These are phyloP conservation scores for Pilatotrama ljubarskyi DNA, from an alignment of 768 basidiomycete species.

Conservation along the genomic window DNA sequence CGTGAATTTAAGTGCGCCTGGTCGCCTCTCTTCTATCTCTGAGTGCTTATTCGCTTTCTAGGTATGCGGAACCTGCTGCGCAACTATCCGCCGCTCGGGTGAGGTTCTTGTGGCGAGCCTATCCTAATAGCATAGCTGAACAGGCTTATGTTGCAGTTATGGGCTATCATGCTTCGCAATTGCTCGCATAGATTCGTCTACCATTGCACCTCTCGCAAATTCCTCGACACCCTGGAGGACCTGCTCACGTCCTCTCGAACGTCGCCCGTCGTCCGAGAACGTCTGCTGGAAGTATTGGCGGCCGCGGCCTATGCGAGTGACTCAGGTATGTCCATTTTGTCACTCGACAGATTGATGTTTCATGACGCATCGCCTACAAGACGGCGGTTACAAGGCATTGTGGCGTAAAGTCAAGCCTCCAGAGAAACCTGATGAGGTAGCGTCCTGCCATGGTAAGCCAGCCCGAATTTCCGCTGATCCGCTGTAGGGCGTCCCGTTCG, in stretches of 20 bases:
- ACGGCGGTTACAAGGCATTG: constrained; percentile 63
- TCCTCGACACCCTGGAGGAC: constrained; percentile 77
- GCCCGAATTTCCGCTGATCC: background rate
- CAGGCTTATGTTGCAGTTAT: constrained; percentile 51
- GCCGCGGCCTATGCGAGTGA: constrained; percentile 74
- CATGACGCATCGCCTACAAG: constrained; percentile 2
- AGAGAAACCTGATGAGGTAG: constrained; percentile 79
- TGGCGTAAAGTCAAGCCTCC: constrained; percentile 81
- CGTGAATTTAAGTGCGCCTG: constrained; percentile 82
- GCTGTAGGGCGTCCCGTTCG: constrained; percentile 71
- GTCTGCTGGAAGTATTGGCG: constrained; percentile 77
- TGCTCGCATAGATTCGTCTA: constrained; percentile 69
- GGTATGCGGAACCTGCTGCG: constrained; percentile 73
- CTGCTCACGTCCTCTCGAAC: constrained; percentile 62
- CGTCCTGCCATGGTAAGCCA: constrained; percentile 17
- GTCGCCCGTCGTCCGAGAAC: constrained; percentile 77
- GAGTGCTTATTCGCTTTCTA: constrained; percentile 29
- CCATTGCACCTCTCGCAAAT: constrained; percentile 73
- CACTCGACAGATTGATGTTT: background rate
- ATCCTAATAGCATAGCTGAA: background rate
- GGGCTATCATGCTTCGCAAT: constrained; percentile 90
- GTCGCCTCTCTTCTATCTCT: constrained; percentile 28
- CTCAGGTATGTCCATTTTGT: constrained; percentile 25
- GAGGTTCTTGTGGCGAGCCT: constrained; percentile 27
- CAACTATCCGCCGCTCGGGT: constrained; percentile 79